A percentile compares a stretch with the other conserved stretches of the same genome.
phyloP scores from a whole-genome alignment of 345 rosid species.

The Eucalyptus virginea region DNA sequence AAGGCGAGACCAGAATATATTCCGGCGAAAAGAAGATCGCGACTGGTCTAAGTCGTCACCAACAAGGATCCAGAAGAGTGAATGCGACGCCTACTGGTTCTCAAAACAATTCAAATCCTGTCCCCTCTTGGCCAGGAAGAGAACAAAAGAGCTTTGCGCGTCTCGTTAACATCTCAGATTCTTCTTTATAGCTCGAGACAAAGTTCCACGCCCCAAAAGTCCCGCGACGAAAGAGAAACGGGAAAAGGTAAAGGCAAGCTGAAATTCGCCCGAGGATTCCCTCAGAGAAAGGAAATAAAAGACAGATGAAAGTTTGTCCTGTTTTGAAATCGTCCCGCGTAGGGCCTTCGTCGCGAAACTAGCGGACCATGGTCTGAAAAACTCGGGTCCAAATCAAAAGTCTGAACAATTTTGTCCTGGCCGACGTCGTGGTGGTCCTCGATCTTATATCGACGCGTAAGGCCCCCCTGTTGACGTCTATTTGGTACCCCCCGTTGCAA shows the following conservation, averaged over 20 bases:
- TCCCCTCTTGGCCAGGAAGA: background rate
- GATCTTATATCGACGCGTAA: background rate
- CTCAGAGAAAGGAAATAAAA: background rate
- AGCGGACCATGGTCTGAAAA: background rate
- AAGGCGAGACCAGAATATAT: background rate
- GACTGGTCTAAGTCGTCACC: background rate
- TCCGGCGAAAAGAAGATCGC: background rate
- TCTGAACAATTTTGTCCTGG: background rate
- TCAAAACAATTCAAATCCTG: background rate
- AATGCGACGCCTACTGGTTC: background rate
- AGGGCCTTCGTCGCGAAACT: background rate
- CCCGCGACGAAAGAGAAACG: background rate
- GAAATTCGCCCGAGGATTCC: background rate
- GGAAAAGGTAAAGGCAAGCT: background rate
- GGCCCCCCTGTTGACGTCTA: background rate
- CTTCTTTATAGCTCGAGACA: background rate
- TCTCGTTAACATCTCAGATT: background rate
- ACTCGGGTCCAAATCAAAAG: background rate
- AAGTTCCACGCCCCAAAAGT: background rate
- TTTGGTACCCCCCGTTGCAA: background rate
- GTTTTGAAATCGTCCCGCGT: background rate
- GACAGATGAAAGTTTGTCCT: background rate
- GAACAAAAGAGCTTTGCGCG: background rate
- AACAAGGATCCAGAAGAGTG: background rate
- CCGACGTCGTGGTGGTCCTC: background rate